Percentiles rank a stretch among this genome's conserved stretches.
phyloP scores from a whole-genome alignment of 225 moss, liverwort and hornwort genomes.

The Pleurozium schreberi region DNA sequence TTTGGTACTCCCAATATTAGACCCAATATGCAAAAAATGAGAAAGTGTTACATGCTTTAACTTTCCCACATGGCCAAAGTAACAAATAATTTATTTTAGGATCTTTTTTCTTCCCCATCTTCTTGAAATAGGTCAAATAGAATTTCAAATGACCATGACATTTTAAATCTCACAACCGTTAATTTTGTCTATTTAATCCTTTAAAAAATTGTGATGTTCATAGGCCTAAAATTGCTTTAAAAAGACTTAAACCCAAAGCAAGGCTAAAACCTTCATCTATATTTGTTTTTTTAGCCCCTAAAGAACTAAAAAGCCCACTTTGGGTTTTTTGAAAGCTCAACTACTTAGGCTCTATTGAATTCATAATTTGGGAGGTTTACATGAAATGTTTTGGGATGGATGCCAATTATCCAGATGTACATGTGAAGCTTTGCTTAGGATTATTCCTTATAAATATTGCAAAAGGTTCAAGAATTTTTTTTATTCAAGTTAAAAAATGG shows the following conservation, averaged over 20 bases:
- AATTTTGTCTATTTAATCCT: not conserved
- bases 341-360: no score
- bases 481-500: no score
- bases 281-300: not conserved
- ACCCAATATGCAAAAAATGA: not conserved
- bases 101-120: not conserved
- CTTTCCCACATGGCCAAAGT: not conserved
- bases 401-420: no score
- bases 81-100: not conserved
- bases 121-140: not conserved
- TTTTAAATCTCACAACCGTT: not conserved
- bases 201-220: not conserved
- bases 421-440: no score
- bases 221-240: not conserved
- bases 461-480: no score
- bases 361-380: no score
- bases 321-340: not conserved
- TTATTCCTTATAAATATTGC: no score
- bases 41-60: not conserved
- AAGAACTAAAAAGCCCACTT: accelerated
- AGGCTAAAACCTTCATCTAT: not conserved
- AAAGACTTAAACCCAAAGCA: not conserved
- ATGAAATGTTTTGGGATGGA: no score
- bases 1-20: not conserved
- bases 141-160: not conserved